A percentile compares a stretch with the other conserved stretches of the same genome.
phyloP scores from a whole-genome alignment of 2,329 filamentous ascomycete genomes.

The Tolypocladium ovalisporum region DNA sequence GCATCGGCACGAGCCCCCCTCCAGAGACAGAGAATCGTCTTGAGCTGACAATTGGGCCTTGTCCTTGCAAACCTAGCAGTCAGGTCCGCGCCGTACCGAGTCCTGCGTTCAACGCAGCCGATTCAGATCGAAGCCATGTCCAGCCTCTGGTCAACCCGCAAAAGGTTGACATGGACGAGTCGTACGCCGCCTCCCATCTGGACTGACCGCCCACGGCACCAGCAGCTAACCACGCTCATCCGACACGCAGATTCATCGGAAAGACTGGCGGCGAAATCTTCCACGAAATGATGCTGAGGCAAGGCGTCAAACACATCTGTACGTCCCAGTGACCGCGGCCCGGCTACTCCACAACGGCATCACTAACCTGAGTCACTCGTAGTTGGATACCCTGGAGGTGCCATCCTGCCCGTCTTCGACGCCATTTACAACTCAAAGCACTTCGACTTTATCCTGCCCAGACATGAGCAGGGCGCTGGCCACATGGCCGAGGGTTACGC shows the following conservation, averaged over 20 bases:
- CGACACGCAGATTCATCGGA: constrained; percentile 62
- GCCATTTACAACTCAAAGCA: constrained; percentile 97
- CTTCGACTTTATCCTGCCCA: constrained; percentile 90
- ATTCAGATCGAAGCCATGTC: constrained; percentile 46
- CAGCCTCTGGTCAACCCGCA: constrained; percentile 55
- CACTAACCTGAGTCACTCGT: constrained; percentile 12
- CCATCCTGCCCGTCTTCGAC: constrained; percentile 95
- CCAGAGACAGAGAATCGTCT: neutral
- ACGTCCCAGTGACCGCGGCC: constrained; percentile 28
- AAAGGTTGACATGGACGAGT: constrained; percentile 63
- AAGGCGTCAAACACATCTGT: constrained; percentile 91
- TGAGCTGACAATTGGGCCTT: constrained; percentile 1
- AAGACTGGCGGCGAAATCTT: constrained; percentile 95
- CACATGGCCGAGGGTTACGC: constrained; percentile 99
- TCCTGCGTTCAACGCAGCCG: constrained; percentile 45
- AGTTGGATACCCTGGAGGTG: constrained; percentile 88
- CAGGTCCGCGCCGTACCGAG: constrained; percentile 48
- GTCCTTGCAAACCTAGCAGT: constrained; percentile 3
- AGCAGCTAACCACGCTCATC: neutral
- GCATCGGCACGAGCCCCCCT: constrained; percentile 3
- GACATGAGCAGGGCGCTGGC: constrained; percentile 94
- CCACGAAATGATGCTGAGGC: constrained; percentile 97
- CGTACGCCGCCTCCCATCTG: constrained; percentile 44
- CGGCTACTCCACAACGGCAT: neutral
- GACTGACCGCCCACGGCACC: neutral